phyloP scores from a whole-genome alignment of 371 early-diverging fungal species.

The Parasitella parasitica region DNA sequence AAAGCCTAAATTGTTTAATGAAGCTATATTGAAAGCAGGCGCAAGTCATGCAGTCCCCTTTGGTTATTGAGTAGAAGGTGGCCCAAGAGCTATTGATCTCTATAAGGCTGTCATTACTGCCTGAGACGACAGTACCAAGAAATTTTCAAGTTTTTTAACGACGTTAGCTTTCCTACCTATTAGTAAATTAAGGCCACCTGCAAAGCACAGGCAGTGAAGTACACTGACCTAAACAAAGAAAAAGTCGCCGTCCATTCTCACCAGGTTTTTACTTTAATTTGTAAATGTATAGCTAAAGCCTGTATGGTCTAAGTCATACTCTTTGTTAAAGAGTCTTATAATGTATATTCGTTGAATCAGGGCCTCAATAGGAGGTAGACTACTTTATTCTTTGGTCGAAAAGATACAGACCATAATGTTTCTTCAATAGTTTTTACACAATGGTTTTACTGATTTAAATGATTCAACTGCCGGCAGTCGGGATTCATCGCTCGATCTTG shows the following conservation, averaged over 20 bases:
- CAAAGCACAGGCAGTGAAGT: slow-evolving; percentile 81
- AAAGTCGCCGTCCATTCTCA: slow-evolving; percentile 81
- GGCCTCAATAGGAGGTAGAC: slow-evolving; percentile 92
- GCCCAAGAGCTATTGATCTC: slow-evolving; percentile 84
- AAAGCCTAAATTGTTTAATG: slow-evolving; percentile 81
- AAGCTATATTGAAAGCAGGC: slow-evolving; percentile 77
- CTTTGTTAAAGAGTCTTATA: slow-evolving; percentile 86
- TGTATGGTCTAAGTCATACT: slow-evolving; percentile 87
- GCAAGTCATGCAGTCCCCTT: slow-evolving; percentile 86
- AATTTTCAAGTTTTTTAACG: slow-evolving; percentile 88
- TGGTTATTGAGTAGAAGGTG: slow-evolving; percentile 93
- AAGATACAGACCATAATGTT: slow-evolving; percentile 90
- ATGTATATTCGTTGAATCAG: slow-evolving; percentile 93
- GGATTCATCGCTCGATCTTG: slow-evolving; percentile 95
- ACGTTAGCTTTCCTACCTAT: slow-evolving; percentile 71
- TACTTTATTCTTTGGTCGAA: slow-evolving; percentile 93
- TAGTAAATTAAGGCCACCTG: slow-evolving; percentile 90
- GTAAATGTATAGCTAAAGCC: slow-evolving; percentile 99
- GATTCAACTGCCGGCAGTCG: slow-evolving; percentile 40
- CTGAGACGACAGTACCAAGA: slow-evolving; percentile 50
- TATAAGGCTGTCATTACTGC: slow-evolving; percentile 82
- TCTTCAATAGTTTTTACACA: slow-evolving; percentile 34
- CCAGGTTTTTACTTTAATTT: slow-evolving; percentile 82
- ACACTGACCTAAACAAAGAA: slow-evolving; percentile 74
- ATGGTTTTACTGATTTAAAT: neutral